Evolutionary conservation across 139 green algal genomes (phyloP), one percentile per base, ranked within the genome.

Genomic region (Chloropicon primus): DNA sequence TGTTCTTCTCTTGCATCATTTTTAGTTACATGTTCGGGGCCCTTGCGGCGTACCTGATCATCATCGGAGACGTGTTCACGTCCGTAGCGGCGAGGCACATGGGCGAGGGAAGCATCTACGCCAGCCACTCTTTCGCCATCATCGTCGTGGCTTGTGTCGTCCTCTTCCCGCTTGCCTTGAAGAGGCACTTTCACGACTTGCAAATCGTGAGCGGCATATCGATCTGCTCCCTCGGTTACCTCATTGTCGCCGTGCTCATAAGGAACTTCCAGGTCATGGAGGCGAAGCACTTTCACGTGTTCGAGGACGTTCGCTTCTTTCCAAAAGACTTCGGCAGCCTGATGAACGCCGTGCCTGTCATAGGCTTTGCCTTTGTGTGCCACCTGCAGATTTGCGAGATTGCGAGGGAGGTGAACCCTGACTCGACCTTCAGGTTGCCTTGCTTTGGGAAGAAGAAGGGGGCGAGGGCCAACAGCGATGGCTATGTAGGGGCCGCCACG

Each of bases 351-450:
- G 25, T 76, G 24, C 73, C 73, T 2, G 28, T 76, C 24, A 76
- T 76, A n/a, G 73, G 25, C 2, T 76, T 76, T 27, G 73, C 73
- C 2, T 76, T 76, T 5, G 25, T 54, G 73, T 76, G 73, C 73
- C 73, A 76, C 25, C 25, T 76, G 23, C 27, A 27, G 73, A 28
- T 76, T 17, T 62, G 41, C 17, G 41, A 62, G 41, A 62, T 62
- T 17, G 41, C 41, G 17, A 62, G 41, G 41, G 41, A 62, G 41
- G 10, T 62, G 10, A 62, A 62, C 41, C 41, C 41, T 62, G 5
- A 62, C 41, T 62, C 41, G 41, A n/a, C 41, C 41, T 62, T 62
- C 41, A n/a, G n/a, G n/a, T n/a, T 62, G 41, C 41, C 10, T 5
- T 17, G 41, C 10, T 17, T 5, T 5, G 41, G 5, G 41, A 5